These are phyloP conservation scores for Moringa oleifera DNA, from an alignment of 345 rosid genomes.

Conservation along the genomic window DNA sequence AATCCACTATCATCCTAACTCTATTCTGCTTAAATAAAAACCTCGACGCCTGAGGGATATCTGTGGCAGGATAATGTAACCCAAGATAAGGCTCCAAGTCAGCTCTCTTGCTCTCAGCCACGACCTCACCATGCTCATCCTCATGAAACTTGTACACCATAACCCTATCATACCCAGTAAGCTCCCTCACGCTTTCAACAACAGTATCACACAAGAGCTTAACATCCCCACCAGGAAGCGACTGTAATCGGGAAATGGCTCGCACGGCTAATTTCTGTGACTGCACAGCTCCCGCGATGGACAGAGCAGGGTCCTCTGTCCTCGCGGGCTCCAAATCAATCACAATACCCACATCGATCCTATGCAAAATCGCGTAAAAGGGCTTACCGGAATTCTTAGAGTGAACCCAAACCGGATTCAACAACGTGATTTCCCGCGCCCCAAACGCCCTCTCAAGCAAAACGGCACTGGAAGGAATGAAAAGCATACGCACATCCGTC, in stretches of 20 bases:
- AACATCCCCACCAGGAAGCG: slow-evolving; percentile 93
- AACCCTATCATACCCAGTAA: slow-evolving; percentile 90
- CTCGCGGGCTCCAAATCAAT: slow-evolving; percentile 97
- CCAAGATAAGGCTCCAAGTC: slow-evolving; percentile 92
- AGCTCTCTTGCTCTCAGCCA: slow-evolving; percentile 77
- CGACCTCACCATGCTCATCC: slow-evolving; percentile 98
- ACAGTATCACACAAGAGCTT: slow-evolving; percentile 86
- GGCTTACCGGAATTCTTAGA: slow-evolving; percentile 79
- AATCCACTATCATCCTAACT: slow-evolving; percentile 95
- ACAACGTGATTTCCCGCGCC: slow-evolving; percentile 82
- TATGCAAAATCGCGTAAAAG: slow-evolving; percentile 82
- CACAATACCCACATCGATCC: slow-evolving; percentile 93
- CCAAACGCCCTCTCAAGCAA: slow-evolving; percentile 78
- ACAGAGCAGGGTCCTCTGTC: slow-evolving; percentile 89
- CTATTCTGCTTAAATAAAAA: slow-evolving; percentile 94
- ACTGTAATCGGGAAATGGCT: slow-evolving; percentile 81
- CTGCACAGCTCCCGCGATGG: slow-evolving; percentile 96
- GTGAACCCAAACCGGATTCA: slow-evolving; percentile 90
- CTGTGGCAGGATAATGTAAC: slow-evolving; percentile 94
- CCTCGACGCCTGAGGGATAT: slow-evolving; percentile 94
- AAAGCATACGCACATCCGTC: slow-evolving; percentile 68
- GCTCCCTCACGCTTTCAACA: slow-evolving; percentile 78
- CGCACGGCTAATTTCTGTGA: slow-evolving; percentile 94
- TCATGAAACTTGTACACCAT: slow-evolving; percentile 99
- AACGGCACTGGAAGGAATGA: slow-evolving; percentile 47